Conservation (phyloP, 1,284 basidiomycete genomes). For the Caloboletus firmus region DNA sequence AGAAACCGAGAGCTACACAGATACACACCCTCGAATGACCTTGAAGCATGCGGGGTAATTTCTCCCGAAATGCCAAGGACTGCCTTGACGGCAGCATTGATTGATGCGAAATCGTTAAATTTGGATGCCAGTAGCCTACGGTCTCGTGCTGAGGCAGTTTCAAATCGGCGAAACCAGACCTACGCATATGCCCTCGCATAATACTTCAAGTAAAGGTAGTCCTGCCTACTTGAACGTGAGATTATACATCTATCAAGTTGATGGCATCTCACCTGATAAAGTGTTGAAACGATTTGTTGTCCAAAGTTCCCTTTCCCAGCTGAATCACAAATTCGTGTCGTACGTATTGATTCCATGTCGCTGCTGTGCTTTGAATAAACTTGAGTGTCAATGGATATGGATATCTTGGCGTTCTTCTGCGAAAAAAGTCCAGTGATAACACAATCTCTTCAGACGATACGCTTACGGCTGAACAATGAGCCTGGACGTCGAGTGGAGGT, state of each 20-base stretch:
- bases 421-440: neutral
- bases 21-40: neutral
- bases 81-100: constrained; percentile 65
- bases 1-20: neutral
- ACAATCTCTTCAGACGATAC: neutral
- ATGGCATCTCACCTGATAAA: constrained; percentile 69
- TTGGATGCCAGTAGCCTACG: constrained; percentile 77
- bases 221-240: constrained; percentile 49
- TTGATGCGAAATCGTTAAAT: constrained; percentile 61
- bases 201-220: constrained; percentile 75
- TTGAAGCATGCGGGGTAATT: neutral
- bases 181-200: constrained; percentile 74
- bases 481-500: constrained; percentile 60
- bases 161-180: constrained; percentile 17
- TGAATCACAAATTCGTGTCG: constrained; percentile 81
- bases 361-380: constrained; percentile 57
- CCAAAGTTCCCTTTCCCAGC: constrained; percentile 70
- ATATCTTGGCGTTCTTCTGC: constrained; percentile 56
- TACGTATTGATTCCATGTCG: constrained; percentile 72
- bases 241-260: neutral
- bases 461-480: constrained; percentile 59
- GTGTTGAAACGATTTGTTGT: constrained; percentile 69
- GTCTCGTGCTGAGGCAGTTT: neutral
- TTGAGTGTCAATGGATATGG: constrained; percentile 68
- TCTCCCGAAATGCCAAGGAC: constrained; percentile 59